These are phyloP conservation scores for Phytophthora melonis DNA, from an alignment of 352 stramenopile genomes.

Conservation along the genomic window DNA sequence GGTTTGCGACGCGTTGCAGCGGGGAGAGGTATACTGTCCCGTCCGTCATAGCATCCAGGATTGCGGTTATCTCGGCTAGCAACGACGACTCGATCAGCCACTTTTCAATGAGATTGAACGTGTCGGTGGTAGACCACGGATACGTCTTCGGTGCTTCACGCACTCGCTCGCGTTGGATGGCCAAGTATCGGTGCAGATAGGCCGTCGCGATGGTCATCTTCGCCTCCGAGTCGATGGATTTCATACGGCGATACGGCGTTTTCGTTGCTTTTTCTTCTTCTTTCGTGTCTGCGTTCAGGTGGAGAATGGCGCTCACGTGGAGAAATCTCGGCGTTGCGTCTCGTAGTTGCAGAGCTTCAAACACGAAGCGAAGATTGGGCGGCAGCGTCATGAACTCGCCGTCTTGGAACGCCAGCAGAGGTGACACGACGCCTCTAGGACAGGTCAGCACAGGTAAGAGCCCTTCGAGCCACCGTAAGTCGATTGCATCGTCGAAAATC, in stretches of 20 bases:
- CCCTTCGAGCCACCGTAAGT: slow-evolving; percentile 52
- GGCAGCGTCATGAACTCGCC: slow-evolving; percentile 69
- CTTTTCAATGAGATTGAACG: slow-evolving; percentile 27
- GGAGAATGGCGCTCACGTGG: slow-evolving; percentile 39
- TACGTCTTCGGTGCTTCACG: not conserved
- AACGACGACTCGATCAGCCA: slow-evolving; percentile 26
- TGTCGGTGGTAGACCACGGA: slow-evolving; percentile 9
- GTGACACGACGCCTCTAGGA: not conserved
- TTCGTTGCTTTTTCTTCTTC: not conserved
- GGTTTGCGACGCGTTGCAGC: slow-evolving; percentile 54
- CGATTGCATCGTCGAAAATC: slow-evolving; percentile 53
- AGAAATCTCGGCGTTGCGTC: slow-evolving; percentile 49
- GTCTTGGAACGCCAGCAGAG: slow-evolving; percentile 44
- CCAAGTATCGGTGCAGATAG: slow-evolving; percentile 35
- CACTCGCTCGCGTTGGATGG: slow-evolving; percentile 17
- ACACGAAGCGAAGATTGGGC: slow-evolving; percentile 69
- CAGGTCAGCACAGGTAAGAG: slow-evolving; percentile 41
- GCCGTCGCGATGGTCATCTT: slow-evolving; percentile 26
- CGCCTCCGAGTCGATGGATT: not conserved
- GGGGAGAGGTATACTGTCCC: slow-evolving; percentile 28
- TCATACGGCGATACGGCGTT: not conserved
- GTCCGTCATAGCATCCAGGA: slow-evolving; percentile 13
- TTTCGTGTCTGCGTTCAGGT: slow-evolving; percentile 12
- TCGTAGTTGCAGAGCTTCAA: slow-evolving; percentile 56
- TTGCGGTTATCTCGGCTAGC: slow-evolving; percentile 15